phyloP scores from a whole-genome alignment of 441 rosid genomes.

The Gossypium gossypioides region DNA sequence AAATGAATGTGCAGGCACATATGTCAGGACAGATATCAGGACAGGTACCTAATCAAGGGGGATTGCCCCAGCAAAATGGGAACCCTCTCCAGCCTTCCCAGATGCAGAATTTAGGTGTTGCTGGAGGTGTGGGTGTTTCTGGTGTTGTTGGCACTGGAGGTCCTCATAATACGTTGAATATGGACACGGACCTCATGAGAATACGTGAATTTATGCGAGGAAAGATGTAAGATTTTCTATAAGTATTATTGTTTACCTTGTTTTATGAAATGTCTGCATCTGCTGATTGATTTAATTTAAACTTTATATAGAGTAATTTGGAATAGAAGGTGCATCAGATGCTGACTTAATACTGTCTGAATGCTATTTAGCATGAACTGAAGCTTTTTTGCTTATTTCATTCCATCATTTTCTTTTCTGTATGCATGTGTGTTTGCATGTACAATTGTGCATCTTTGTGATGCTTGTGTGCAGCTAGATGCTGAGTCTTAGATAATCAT shows the following conservation, averaged over 20 bases:
- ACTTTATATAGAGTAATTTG: not conserved
- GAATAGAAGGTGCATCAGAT: not conserved
- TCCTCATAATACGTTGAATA: conserved; percentile 20
- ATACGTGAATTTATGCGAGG: conserved; percentile 42
- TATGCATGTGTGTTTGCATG: not conserved
- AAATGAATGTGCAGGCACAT: conserved; percentile 76
- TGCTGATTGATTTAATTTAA: conserved; percentile 12
- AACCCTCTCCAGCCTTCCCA: conserved; percentile 42
- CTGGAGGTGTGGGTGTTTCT: conserved; percentile 20
- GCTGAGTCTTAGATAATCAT: not conserved
- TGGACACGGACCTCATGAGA: conserved; percentile 38
- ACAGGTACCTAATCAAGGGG: conserved; percentile 68
- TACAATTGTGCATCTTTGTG: not conserved
- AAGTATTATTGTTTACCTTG: not conserved
- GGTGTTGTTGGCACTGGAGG: conserved; percentile 23
- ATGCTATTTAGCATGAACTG: not conserved
- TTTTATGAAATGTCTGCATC: not conserved
- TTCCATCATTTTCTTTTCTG: not conserved
- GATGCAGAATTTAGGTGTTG: conserved; percentile 55
- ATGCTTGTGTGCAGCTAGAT: not conserved
- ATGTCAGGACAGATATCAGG: conserved; percentile 70
- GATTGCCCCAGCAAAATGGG: conserved; percentile 73
- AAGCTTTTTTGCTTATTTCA: not conserved
- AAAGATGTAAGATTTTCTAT: conserved; percentile 48
- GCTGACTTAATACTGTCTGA: not conserved